Evolutionary conservation across 176 grass and related monocot genomes (phyloP), one percentile per base, ranked within the genome.

Genomic region (Zizania latifolia): DNA sequence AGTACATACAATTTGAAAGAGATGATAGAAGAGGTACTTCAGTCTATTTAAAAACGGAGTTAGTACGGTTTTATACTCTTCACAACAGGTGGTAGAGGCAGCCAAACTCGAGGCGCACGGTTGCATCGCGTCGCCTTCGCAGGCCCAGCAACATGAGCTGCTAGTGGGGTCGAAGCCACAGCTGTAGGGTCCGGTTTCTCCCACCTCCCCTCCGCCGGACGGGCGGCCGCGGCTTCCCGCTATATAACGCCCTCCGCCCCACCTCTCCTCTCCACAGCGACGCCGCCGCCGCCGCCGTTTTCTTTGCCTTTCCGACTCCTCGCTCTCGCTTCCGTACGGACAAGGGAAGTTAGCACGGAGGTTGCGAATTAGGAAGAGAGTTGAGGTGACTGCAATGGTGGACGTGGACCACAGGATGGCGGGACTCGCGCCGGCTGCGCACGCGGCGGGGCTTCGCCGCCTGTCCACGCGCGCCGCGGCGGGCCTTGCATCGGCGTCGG

Each of bases 391-490:
- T 1, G 23, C 59, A 12, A 99, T 99, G 95, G 92, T 94, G 54
- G 95, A 99, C 73, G 92, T 99, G 39, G 92, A 88, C 22, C 76
- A 86, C 62, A 81, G 87, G 71, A 88, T 92, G 77, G 78, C 68
- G 1, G 86, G 84, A 4, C 70, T 93, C 14, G 57, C 78, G 21
- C 80, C 86, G 12, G 66, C 71, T 22, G 86, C 92, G 17, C 86
- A 96, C 68, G 84, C 86, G 0, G 92, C 92, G 2, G 95, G 79
- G 0, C 84, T 99, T 3, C 92, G 95, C 15, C 92, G 95, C 11
- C 92, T 99, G 9, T 94, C 86, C 17, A 92, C 85, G 11, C 95
- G 95, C 55, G 95, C 95, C 9, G 84, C 88, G 5, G 79, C 80
- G 21, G 85, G 91, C 0, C 21, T 77, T 5, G 53, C 88, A 9